A percentile compares a stretch with the other conserved stretches of the same genome.
phyloP scores from a whole-genome alignment of 257 asterid species.

The Asclepias syriaca region DNA sequence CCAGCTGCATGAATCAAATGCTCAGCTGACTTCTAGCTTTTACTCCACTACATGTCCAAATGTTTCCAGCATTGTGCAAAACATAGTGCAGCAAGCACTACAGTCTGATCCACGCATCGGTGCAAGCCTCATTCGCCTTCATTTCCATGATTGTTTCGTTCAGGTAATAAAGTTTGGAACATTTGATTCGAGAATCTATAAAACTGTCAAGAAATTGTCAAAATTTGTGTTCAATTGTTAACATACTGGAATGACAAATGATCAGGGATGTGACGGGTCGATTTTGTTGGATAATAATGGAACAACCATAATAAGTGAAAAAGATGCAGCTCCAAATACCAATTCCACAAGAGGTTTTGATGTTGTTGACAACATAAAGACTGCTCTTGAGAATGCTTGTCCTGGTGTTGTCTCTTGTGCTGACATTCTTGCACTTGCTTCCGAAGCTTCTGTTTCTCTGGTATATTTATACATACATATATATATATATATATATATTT shows the following conservation, averaged over 20 bases:
- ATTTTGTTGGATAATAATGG: conserved; percentile 45
- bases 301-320: conserved; percentile 44
- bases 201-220: too few relatives aligned
- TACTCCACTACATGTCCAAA: conserved; percentile 56
- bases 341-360: conserved; percentile 49
- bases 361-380: conserved; percentile 55
- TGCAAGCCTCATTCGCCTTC: conserved; percentile 56
- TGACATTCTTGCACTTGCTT: conserved; percentile 57
- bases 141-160: conserved; percentile 61
- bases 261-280: conserved; percentile 68
- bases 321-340: conserved; percentile 46
- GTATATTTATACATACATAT: conserved; percentile 8
- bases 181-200: background rate
- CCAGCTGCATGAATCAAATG: conserved; percentile 31
- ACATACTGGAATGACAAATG: background rate
- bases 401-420: conserved; percentile 72
- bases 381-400: conserved; percentile 43
- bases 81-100: conserved; percentile 43
- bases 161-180: conserved; percentile 22
- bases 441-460: conserved; percentile 48
- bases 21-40: conserved; percentile 41
- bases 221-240: background rate
- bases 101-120: conserved; percentile 53
- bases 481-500: background rate
- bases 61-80: conserved; percentile 43